Evolutionary conservation across 257 asterid genomes (phyloP).

Genomic region (Solanum bukasovii): DNA sequence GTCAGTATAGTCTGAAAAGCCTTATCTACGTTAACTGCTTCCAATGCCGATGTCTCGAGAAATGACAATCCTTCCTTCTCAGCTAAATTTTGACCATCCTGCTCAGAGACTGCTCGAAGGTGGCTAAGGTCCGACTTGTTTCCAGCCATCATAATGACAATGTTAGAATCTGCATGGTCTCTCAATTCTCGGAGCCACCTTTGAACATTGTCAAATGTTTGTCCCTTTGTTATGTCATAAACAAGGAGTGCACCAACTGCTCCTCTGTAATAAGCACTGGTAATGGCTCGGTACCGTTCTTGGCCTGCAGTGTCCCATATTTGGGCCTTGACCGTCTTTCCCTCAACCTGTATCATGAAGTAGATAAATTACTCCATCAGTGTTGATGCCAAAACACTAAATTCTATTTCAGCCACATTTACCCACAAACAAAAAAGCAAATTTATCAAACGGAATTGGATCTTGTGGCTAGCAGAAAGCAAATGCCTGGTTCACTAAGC

Average conservation of each 20-base stretch:
- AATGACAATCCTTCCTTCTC: conserved; percentile 5
- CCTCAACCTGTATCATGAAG: conserved; percentile 2
- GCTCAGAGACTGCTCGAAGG: conserved; percentile 6
- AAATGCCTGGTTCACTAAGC: not conserved
- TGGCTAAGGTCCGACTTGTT: conserved; percentile 8
- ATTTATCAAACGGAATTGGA: not conserved
- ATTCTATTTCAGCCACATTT: not conserved
- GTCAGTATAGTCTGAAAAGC: conserved; percentile 9
- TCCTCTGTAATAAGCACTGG: conserved; percentile 13
- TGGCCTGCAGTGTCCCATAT: conserved; percentile 14
- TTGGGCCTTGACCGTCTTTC: conserved; percentile 9
- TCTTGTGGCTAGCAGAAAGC: not conserved
- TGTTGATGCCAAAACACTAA: not conserved
- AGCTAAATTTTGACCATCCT: conserved; percentile 4
- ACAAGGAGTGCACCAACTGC: conserved; percentile 11
- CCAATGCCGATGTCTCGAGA: conserved; percentile 11
- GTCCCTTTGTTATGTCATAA: conserved; percentile 9
- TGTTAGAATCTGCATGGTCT: conserved; percentile 12
- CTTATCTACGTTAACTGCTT: conserved; percentile 2
- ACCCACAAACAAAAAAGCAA: not conserved
- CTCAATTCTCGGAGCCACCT: conserved; percentile 13
- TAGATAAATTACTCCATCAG: not conserved
- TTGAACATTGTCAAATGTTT: conserved; percentile 5
- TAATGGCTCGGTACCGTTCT: conserved; percentile 10
- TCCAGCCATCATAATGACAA: conserved; percentile 8